Evolutionary conservation across 2,329 filamentous ascomycete species (phyloP).

Genomic region (Pseudogymnoascus sp.): DNA sequence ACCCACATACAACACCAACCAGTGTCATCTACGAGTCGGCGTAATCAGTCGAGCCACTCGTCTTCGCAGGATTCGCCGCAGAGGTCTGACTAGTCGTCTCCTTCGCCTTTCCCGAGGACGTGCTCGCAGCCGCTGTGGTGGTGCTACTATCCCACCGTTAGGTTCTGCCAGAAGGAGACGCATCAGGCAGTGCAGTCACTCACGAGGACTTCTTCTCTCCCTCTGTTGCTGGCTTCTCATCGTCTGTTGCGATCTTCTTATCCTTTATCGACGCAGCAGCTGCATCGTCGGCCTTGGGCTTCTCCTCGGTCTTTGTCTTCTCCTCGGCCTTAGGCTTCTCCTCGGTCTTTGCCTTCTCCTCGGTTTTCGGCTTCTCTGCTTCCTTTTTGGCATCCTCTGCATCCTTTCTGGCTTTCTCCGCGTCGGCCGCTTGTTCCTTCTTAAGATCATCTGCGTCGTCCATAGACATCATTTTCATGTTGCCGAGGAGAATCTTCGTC

Average conservation of each 20-base stretch:
- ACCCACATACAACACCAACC: neutral
- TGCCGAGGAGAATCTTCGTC: conserved; percentile 49
- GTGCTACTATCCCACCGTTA: conserved; percentile 4
- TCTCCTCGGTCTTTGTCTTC: neutral
- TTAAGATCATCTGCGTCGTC: conserved; percentile 26
- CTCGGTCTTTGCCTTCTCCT: neutral
- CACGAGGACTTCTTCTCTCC: neutral
- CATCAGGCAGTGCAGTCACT: neutral
- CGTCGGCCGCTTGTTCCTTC: neutral
- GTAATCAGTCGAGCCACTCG: neutral
- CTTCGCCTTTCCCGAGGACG: neutral
- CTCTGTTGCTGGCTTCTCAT: neutral
- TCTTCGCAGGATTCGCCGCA: neutral
- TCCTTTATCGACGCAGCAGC: neutral
- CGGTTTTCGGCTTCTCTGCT: neutral
- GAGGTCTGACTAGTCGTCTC: neutral
- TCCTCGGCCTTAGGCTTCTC: neutral
- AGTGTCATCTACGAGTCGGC: neutral
- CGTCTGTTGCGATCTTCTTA: neutral
- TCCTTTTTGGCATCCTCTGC: neutral
- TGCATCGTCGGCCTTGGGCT: neutral
- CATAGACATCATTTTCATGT: conserved; percentile 22
- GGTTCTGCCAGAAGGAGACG: neutral
- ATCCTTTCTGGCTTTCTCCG: neutral
- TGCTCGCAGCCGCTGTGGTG: neutral